Evolutionary conservation across 2,329 filamentous ascomycete species (phyloP).

Genomic region (Dothistroma pini): DNA sequence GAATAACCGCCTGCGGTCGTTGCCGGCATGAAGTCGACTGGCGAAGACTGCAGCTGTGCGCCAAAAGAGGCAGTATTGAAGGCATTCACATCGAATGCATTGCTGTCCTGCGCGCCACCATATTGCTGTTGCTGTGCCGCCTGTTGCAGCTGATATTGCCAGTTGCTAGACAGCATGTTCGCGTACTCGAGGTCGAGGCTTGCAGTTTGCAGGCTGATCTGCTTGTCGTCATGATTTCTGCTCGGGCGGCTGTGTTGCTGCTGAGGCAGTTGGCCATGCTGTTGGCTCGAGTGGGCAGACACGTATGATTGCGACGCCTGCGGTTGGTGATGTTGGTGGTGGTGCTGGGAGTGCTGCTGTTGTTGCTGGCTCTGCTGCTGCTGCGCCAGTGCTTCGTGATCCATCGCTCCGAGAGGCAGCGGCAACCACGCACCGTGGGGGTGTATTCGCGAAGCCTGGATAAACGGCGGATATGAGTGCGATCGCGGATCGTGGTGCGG

Average conservation of each 20-base stretch:
- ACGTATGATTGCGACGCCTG: constrained; percentile 19
- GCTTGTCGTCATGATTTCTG: constrained; percentile 30
- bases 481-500: constrained; percentile 30
- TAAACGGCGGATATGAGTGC: constrained; percentile 29
- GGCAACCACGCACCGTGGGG: constrained; percentile 15
- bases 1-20: constrained; percentile 37
- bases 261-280: constrained; percentile 21
- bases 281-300: constrained; percentile 21
- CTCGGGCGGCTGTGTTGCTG: constrained; percentile 25
- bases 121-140: constrained; percentile 26
- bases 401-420: constrained; percentile 25
- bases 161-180: constrained; percentile 37
- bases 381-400: constrained; percentile 23
- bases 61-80: constrained; percentile 39
- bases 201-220: constrained; percentile 31
- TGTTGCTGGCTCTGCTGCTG: constrained; percentile 25
- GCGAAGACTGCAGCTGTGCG: constrained; percentile 43
- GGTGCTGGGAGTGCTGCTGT: constrained; percentile 23
- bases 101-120: constrained; percentile 28
- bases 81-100: constrained; percentile 35
- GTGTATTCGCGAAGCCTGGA: constrained; percentile 10
- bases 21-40: constrained; percentile 46
- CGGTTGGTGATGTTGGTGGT: constrained; percentile 12
- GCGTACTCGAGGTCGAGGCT: constrained; percentile 34
- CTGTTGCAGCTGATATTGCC: constrained; percentile 40